These are phyloP conservation scores for Chlamydomonas reinhardtii DNA, from an alignment of 163 green algal genomes.

Conservation along the genomic window DNA sequence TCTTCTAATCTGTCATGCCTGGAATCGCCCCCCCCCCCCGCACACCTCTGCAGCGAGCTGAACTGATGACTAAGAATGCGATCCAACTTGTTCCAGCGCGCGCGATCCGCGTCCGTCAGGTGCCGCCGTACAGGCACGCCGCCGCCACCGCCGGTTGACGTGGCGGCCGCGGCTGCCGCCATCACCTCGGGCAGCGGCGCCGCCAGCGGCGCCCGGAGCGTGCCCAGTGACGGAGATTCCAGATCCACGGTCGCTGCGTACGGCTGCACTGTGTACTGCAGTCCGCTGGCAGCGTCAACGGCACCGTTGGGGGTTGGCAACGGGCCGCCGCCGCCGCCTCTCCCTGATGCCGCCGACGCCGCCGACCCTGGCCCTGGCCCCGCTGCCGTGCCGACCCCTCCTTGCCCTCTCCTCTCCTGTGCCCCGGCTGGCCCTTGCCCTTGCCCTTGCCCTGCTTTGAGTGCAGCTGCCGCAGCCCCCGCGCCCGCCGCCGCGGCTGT, in stretches of 20 bases:
- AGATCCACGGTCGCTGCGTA: constrained; percentile 28
- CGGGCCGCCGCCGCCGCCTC: not conserved
- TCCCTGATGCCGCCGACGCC: not conserved
- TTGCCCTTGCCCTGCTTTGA: not conserved
- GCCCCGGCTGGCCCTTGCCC: too few relatives aligned
- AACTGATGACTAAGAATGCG: constrained; percentile 46
- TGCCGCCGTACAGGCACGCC: constrained; percentile 35
- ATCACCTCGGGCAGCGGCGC: constrained; percentile 48
- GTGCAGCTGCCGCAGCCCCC: not conserved
- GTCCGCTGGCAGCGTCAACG: not conserved
- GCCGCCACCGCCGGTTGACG: not conserved
- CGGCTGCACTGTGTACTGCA: constrained; percentile 1
- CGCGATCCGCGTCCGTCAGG: constrained; percentile 40
- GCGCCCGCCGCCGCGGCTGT: not conserved
- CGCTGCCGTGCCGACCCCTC: too few relatives aligned
- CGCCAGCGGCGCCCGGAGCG: constrained; percentile 40
- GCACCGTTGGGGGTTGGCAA: not conserved
- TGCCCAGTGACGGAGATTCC: constrained; percentile 41
- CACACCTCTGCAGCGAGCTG: constrained; percentile 37
- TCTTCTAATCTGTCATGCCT: too few relatives aligned
- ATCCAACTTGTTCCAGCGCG: constrained; percentile 43
- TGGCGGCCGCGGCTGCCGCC: constrained; percentile 19
- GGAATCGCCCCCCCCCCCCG: too few relatives aligned
- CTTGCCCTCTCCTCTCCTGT: not conserved
- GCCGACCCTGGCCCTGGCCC: not conserved